A percentile compares a stretch with the other conserved stretches of the same genome.
Conservation (phyloP, 2,329 filamentous ascomycete species). For the Exophiala aquamarina region DNA sequence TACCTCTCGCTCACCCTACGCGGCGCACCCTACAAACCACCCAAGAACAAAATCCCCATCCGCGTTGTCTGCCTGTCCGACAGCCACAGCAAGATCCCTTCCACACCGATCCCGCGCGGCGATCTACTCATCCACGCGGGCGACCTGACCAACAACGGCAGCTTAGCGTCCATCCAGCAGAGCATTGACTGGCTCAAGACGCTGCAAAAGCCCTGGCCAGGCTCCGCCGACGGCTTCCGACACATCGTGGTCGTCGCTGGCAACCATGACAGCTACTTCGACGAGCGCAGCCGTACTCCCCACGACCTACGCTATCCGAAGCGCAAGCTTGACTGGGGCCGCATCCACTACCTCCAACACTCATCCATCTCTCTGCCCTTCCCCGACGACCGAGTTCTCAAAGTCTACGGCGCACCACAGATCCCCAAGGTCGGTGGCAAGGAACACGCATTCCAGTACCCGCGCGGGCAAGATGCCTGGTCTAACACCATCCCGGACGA, state of each 20-base stretch:
- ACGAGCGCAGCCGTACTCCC: slow-evolving; percentile 60
- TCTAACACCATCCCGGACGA: slow-evolving; percentile 66
- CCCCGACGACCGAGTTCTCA: slow-evolving; percentile 58
- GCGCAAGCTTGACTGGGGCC: slow-evolving; percentile 63
- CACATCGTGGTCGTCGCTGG: slow-evolving; percentile 83
- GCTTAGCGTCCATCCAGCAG: slow-evolving; percentile 70
- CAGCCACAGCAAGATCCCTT: slow-evolving; percentile 68
- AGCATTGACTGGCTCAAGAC: slow-evolving; percentile 78
- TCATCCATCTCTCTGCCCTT: slow-evolving; percentile 64
- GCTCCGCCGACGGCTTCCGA: slow-evolving; percentile 56
- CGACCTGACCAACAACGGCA: slow-evolving; percentile 75
- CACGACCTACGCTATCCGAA: slow-evolving; percentile 53
- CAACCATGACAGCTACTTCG: slow-evolving; percentile 88
- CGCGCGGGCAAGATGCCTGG: slow-evolving; percentile 67
- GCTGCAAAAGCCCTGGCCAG: slow-evolving; percentile 41
- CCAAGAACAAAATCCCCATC: slow-evolving; percentile 56
- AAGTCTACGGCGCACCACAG: slow-evolving; percentile 78
- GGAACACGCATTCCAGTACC: slow-evolving; percentile 77
- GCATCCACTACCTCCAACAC: slow-evolving; percentile 74
- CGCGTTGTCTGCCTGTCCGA: slow-evolving; percentile 87
- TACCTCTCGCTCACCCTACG: slow-evolving; percentile 66
- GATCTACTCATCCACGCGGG: slow-evolving; percentile 89
- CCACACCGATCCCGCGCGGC: slow-evolving; percentile 57
- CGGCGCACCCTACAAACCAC: slow-evolving; percentile 61
- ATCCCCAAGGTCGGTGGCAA: slow-evolving; percentile 73